A percentile compares a stretch with the other conserved stretches of the same genome.
Evolutionary conservation across 768 basidiomycete species (phyloP).

Genomic region (Sarcomyxa edulis): DNA sequence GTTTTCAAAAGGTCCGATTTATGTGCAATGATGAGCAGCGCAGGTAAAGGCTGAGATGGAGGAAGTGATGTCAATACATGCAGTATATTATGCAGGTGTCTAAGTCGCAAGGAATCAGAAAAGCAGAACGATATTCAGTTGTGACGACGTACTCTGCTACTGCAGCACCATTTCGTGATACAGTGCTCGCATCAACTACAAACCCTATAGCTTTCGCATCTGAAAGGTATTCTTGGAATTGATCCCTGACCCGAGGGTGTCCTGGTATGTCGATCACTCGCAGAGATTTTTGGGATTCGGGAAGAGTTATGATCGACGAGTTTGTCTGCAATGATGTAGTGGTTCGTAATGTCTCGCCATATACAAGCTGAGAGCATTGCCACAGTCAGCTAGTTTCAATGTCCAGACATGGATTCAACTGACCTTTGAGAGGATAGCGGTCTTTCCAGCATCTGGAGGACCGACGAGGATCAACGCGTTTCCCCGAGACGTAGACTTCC

Average conservation of each 20-base stretch:
- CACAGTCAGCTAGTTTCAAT: slow-evolving; percentile 5
- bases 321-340: slow-evolving; percentile 80
- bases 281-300: slow-evolving; percentile 36
- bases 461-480: slow-evolving; percentile 74
- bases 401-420: slow-evolving; percentile 18
- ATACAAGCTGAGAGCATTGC: slow-evolving; percentile 47
- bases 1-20: slow-evolving; percentile 69
- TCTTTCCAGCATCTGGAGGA: slow-evolving; percentile 75
- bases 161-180: slow-evolving; percentile 67
- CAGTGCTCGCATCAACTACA: slow-evolving; percentile 73
- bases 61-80: slow-evolving; percentile 69
- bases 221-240: slow-evolving; percentile 61
- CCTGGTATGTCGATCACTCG: slow-evolving; percentile 75
- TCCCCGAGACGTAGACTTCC: slow-evolving; percentile 42
- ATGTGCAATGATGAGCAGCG: slow-evolving; percentile 67
- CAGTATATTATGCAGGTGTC: slow-evolving; percentile 70
- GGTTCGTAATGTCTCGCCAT: slow-evolving; percentile 57
- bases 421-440: slow-evolving; percentile 68
- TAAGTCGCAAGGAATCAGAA: slow-evolving; percentile 20
- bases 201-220: slow-evolving; percentile 67
- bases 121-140: neutral
- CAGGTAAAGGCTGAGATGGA: slow-evolving; percentile 58
- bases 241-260: slow-evolving; percentile 75
- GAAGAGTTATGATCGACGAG: slow-evolving; percentile 39
- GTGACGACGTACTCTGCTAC: slow-evolving; percentile 70